Percentiles rank a stretch among this genome's conserved stretches.
Conservation (phyloP, 495 filamentous ascomycete species). For the Daldinia grandis region DNA sequence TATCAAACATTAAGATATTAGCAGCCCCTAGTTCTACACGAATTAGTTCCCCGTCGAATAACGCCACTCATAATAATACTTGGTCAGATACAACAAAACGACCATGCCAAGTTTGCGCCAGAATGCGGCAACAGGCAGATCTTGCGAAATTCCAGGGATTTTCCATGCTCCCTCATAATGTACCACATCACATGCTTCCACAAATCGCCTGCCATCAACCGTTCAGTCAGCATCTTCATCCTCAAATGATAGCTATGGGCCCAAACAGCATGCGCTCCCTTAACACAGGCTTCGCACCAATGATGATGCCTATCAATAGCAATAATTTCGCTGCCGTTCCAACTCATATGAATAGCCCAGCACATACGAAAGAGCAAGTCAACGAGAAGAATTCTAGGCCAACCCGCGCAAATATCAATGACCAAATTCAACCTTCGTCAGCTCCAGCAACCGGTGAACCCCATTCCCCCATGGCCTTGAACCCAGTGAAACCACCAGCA, state of each 20-base stretch:
- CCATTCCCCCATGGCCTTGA: slow-evolving; percentile 2
- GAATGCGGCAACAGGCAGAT: slow-evolving; percentile 38
- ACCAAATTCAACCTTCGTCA: slow-evolving; percentile 29
- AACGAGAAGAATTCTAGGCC: slow-evolving; percentile 3
- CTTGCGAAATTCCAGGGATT: slow-evolving; percentile 37
- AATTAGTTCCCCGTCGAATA: slow-evolving; percentile 3
- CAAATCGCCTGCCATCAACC: slow-evolving; percentile 34
- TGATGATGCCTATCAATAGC: slow-evolving; percentile 35
- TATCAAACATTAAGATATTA: slow-evolving; percentile 6
- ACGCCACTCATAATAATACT: neutral
- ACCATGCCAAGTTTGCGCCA: slow-evolving; percentile 41
- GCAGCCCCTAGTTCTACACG: neutral
- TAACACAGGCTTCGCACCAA: slow-evolving; percentile 25
- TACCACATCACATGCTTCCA: slow-evolving; percentile 35
- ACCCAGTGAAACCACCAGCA: slow-evolving; percentile 34
- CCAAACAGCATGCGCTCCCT: slow-evolving; percentile 37
- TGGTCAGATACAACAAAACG: slow-evolving; percentile 26
- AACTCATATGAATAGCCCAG: slow-evolving; percentile 19
- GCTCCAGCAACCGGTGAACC: neutral
- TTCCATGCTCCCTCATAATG: slow-evolving; percentile 32
- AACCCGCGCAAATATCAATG: slow-evolving; percentile 23
- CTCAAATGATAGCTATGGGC: slow-evolving; percentile 37
- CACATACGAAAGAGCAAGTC: slow-evolving; percentile 17
- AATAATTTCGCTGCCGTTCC: slow-evolving; percentile 25
- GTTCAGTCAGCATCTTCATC: slow-evolving; percentile 35